phyloP scores from a whole-genome alignment of 1,284 basidiomycete species.

The Ganoderma meredithae region DNA sequence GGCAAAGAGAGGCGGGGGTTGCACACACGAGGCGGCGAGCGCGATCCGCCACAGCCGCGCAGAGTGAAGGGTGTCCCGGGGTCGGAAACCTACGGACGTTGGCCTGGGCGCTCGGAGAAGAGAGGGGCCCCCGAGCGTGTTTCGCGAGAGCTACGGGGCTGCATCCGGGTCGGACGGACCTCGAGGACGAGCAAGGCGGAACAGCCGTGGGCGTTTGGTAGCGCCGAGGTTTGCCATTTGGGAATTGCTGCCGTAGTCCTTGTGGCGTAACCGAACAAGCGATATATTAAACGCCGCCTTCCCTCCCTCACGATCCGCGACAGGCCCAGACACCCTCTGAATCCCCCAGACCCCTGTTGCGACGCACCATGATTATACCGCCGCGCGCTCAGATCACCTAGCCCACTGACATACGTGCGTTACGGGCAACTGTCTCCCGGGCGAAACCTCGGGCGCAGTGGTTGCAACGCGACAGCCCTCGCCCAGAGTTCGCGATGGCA shows the following conservation, averaged over 20 bases:
- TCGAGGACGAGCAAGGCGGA: not conserved
- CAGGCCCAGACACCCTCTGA: not conserved
- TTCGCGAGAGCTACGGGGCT: not conserved
- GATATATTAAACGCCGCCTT: conserved; percentile 2
- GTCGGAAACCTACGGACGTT: not conserved
- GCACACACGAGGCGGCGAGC: not conserved
- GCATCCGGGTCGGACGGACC: conserved; percentile 1
- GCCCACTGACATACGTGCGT: not conserved
- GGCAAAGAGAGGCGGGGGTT: not conserved
- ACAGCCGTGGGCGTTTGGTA: not conserved
- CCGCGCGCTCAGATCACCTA: not conserved
- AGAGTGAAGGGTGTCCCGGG: not conserved
- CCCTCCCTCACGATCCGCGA: not conserved
- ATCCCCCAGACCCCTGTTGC: not conserved
- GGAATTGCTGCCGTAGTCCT: conserved; percentile 3
- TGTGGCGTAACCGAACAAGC: conserved; percentile 4
- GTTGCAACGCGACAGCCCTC: not conserved
- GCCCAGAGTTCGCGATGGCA: not conserved
- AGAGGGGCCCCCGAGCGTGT: not conserved
- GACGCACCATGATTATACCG: not conserved
- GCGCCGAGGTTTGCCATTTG: conserved; percentile 3
- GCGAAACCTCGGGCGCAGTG: not conserved
- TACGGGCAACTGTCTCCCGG: not conserved
- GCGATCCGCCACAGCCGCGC: conserved; percentile 3
- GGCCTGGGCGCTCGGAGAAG: not conserved